Percentiles rank a stretch among this genome's conserved stretches.
Evolutionary conservation across 768 basidiomycete genomes (phyloP).

Genomic region (Hericium erinaceus): DNA sequence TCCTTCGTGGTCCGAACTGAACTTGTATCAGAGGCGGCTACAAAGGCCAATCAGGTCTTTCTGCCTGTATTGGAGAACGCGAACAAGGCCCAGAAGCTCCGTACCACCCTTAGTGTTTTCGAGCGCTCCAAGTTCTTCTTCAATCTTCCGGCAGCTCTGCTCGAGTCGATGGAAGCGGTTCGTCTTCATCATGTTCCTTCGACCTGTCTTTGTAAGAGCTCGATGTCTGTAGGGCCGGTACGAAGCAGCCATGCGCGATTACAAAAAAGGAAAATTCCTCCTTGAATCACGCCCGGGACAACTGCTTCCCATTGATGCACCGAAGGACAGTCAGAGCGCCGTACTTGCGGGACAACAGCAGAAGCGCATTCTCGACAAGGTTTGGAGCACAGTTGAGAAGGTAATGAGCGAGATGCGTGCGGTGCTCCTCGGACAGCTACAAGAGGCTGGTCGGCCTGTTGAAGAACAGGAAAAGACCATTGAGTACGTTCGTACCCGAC

Average conservation of each 20-base stretch:
- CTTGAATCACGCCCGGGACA: constrained; percentile 86
- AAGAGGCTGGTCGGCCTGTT: constrained; percentile 67
- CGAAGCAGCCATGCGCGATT: constrained; percentile 88
- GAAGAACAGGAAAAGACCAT: constrained; percentile 98
- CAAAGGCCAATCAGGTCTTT: constrained; percentile 92
- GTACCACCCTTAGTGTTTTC: constrained; percentile 89
- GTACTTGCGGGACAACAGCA: constrained; percentile 64
- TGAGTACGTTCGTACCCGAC: constrained; percentile 47
- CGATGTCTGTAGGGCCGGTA: constrained; percentile 66
- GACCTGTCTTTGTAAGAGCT: not conserved
- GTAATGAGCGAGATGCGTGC: constrained; percentile 88
- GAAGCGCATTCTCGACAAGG: constrained; percentile 88
- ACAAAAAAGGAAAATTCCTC: constrained; percentile 92
- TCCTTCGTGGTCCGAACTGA: not conserved
- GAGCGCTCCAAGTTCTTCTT: constrained; percentile 98
- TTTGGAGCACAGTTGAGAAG: constrained; percentile 91
- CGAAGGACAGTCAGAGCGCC: constrained; percentile 45
- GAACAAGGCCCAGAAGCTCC: constrained; percentile 86
- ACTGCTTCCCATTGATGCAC: constrained; percentile 57
- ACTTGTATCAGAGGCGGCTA: constrained; percentile 58
- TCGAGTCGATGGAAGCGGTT: constrained; percentile 85
- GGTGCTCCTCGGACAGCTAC: constrained; percentile 66
- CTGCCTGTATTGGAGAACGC: constrained; percentile 93
- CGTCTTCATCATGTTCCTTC: constrained; percentile 18
- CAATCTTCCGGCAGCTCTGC: constrained; percentile 87